Conservation (phyloP, 441 rosid species). For the Manihot esculenta region DNA sequence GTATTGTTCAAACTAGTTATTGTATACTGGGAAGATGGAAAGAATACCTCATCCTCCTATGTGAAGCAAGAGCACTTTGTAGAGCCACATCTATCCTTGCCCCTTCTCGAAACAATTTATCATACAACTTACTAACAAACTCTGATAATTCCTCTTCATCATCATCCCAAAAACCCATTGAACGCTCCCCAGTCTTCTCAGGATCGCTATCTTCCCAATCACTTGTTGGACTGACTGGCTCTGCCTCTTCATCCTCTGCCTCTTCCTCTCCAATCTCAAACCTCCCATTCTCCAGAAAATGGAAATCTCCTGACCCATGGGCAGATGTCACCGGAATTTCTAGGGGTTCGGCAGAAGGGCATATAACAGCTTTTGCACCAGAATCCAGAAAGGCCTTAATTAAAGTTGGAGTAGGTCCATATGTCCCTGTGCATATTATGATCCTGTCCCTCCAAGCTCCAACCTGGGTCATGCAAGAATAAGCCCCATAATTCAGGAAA, state of each 20-base stretch:
- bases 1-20: constrained; percentile 21
- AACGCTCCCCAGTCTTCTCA: constrained; percentile 46
- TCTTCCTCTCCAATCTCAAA: constrained; percentile 97
- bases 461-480: constrained; percentile 42
- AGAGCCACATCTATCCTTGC: constrained; percentile 65
- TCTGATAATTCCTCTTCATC: constrained; percentile 74
- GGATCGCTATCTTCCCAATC: constrained; percentile 95
- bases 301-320: constrained; percentile 55
- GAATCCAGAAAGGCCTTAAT: constrained; percentile 84
- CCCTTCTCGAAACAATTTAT: constrained; percentile 65
- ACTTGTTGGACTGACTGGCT: constrained; percentile 62
- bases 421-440: constrained; percentile 81
- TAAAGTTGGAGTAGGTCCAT: constrained; percentile 63
- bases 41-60: constrained; percentile 61
- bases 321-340: constrained; percentile 47
- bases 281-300: constrained; percentile 55
- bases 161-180: constrained; percentile 62
- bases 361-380: constrained; percentile 86
- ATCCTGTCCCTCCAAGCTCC: constrained; percentile 99
- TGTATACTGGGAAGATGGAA: constrained; percentile 73
- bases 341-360: constrained; percentile 71
- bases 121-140: constrained; percentile 71
- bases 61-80: constrained; percentile 59
- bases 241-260: constrained; percentile 58
- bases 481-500: not conserved